phyloP scores from a whole-genome alignment of 2,329 filamentous ascomycete species.

The Amauroascus niger region DNA sequence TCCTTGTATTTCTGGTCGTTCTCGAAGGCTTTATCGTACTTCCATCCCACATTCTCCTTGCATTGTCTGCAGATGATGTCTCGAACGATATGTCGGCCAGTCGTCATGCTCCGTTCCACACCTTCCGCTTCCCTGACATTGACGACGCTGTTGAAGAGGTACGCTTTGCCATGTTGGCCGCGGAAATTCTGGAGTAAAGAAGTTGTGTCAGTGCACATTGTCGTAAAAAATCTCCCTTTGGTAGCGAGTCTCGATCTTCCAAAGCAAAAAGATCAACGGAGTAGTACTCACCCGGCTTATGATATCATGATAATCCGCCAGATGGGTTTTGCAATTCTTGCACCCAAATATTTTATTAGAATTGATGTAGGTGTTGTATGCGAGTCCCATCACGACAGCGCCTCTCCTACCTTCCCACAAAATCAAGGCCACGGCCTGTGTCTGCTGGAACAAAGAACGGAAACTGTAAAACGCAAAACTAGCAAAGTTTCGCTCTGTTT shows the following conservation, averaged over 20 bases:
- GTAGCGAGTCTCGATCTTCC: not conserved
- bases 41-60: constrained; percentile 91
- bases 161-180: constrained; percentile 95
- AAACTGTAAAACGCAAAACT: not conserved
- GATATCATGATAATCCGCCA: constrained; percentile 91
- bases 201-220: not conserved
- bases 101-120: constrained; percentile 97
- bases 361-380: constrained; percentile 85
- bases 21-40: constrained; percentile 97
- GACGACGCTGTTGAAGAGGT: constrained; percentile 88
- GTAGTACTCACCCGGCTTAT: constrained; percentile 62
- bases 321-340: constrained; percentile 89
- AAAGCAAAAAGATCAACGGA: not conserved
- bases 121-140: constrained; percentile 74
- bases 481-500: constrained; percentile 1
- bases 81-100: constrained; percentile 83
- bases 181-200: constrained; percentile 68
- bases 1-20: constrained; percentile 94
- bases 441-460: not conserved
- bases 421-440: not conserved
- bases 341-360: constrained; percentile 83
- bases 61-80: constrained; percentile 90
- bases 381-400: constrained; percentile 59
- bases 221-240: not conserved
- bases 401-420: constrained; percentile 10